Conservation (phyloP, 371 early-diverging fungal species). For the Mortierella sp. region DNA sequence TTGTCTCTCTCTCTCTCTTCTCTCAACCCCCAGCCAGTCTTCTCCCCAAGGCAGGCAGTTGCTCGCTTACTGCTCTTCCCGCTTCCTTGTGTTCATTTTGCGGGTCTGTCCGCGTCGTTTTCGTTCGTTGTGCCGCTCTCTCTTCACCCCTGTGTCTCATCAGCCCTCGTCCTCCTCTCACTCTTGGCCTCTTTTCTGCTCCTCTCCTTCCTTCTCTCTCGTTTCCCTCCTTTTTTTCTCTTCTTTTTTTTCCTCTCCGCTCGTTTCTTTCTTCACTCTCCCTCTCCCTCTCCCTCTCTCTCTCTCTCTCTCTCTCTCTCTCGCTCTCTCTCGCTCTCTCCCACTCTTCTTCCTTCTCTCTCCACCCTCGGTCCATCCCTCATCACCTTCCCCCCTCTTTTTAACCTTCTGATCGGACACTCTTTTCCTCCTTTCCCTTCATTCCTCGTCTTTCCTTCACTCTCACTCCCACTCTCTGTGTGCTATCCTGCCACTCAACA, state of each 20-base stretch:
- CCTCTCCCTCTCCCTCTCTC: background rate
- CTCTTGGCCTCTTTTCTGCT: background rate
- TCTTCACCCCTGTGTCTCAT: background rate
- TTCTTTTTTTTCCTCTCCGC: background rate
- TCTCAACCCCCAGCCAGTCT: too few relatives aligned
- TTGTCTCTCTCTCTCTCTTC: too few relatives aligned
- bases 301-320: conserved; percentile 12
- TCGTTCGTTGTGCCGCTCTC: too few relatives aligned
- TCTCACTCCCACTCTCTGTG: background rate
- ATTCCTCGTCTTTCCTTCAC: background rate
- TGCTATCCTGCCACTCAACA: background rate
- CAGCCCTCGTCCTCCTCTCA: background rate
- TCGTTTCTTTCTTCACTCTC: background rate
- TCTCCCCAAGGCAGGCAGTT: too few relatives aligned
- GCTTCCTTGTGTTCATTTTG: background rate
- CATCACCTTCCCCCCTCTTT: background rate
- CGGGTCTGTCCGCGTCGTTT: background rate
- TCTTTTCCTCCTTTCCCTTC: background rate
- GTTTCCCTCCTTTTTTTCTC: background rate
- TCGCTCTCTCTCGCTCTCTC: background rate
- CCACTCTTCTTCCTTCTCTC: background rate
- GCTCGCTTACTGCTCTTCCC: background rate
- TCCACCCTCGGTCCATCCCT: background rate
- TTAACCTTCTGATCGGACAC: background rate
- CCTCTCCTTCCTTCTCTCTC: background rate